Conservation (phyloP, 352 stramenopile species). For the Pythium aristosporum region DNA sequence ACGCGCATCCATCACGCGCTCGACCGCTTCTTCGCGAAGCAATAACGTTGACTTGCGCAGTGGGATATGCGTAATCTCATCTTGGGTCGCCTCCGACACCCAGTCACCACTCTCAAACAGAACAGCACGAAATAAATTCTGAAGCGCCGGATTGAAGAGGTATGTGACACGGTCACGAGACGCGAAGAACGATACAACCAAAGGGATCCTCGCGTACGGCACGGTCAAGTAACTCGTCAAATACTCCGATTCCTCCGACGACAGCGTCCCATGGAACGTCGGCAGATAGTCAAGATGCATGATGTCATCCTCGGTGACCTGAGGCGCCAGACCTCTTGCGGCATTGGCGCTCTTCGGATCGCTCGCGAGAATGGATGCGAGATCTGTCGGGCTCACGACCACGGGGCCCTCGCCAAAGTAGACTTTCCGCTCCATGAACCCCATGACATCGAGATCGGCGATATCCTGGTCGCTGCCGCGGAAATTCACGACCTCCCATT, state of each 20-base stretch:
- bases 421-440: conserved; percentile 86
- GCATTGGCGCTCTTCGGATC: conserved; percentile 42
- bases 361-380: conserved; percentile 56
- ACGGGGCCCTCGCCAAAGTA: conserved; percentile 88
- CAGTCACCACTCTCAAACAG: conserved; percentile 90
- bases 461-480: conserved; percentile 88
- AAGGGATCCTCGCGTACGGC: conserved; percentile 97
- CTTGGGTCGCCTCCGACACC: conserved; percentile 58
- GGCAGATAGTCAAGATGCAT: conserved; percentile 96
- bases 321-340: conserved; percentile 27
- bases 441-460: conserved; percentile 84
- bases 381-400: conserved; percentile 73
- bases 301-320: conserved; percentile 97
- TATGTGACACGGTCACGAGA: conserved; percentile 88
- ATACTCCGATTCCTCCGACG: conserved; percentile 95
- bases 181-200: conserved; percentile 97
- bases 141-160: conserved; percentile 81
- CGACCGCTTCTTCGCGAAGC: conserved; percentile 78
- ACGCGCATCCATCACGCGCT: conserved; percentile 68
- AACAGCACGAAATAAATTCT: conserved; percentile 82
- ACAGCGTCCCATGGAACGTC: conserved; percentile 96
- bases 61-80: conserved; percentile 74
- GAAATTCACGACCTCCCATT: conserved; percentile 89
- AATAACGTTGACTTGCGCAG: conserved; percentile 81
- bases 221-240: conserved; percentile 99